phyloP scores from a whole-genome alignment of 441 rosid genomes.

The Jatropha podagrica region DNA sequence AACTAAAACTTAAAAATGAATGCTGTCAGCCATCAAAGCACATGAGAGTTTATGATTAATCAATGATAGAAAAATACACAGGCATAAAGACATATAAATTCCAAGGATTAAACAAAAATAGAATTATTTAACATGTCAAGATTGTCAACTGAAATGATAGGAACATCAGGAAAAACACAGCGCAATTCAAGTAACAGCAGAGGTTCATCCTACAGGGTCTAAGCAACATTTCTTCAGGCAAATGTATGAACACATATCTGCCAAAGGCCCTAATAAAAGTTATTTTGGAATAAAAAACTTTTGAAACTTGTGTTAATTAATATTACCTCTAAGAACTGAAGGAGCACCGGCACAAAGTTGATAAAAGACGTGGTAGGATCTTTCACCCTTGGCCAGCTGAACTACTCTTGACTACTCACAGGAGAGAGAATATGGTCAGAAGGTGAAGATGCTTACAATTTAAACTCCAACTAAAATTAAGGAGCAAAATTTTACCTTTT shows the following conservation, averaged over 20 bases:
- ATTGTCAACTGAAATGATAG: background rate
- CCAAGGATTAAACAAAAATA: background rate
- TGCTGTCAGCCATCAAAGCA: background rate
- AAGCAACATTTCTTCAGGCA: background rate
- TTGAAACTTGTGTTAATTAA: slow-evolving; percentile 10
- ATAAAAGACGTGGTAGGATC: slow-evolving; percentile 93
- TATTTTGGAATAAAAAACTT: slow-evolving; percentile 11
- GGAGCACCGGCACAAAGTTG: slow-evolving; percentile 98
- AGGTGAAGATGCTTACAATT: slow-evolving; percentile 18
- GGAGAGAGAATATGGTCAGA: slow-evolving; percentile 34
- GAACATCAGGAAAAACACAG: background rate
- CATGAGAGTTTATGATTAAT: background rate
- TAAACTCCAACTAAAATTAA: slow-evolving; percentile 23
- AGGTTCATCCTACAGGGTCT: background rate
- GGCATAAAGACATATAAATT: background rate
- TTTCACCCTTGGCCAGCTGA: slow-evolving; percentile 82
- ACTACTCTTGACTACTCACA: slow-evolving; percentile 92
- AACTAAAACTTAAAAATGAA: background rate
- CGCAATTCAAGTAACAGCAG: background rate
- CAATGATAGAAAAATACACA: background rate
- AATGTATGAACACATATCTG: background rate
- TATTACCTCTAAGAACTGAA: slow-evolving; percentile 71
- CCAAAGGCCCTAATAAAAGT: background rate
- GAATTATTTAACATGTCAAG: background rate
- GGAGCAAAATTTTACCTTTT: slow-evolving; percentile 64